A percentile compares a stretch with the other conserved stretches of the same genome.
Evolutionary conservation across 805 yeast genomes (phyloP).

Genomic region (Barnettozyma vustinii): DNA sequence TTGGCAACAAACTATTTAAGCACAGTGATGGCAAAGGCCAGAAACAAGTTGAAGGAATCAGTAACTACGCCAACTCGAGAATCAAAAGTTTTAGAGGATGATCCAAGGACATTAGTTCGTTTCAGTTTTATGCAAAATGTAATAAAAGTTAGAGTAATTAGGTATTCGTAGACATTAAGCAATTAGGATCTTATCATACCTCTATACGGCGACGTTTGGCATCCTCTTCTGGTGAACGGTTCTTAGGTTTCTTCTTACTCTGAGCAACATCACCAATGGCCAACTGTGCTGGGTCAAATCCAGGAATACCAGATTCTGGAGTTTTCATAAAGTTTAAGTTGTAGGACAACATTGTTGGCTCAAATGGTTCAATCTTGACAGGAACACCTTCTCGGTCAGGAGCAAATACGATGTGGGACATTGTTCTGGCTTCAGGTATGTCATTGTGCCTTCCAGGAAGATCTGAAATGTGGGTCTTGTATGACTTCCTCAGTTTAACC

Average conservation of each 20-base stretch:
- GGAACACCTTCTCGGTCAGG: constrained; percentile 32
- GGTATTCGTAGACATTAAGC: too few species aligned
- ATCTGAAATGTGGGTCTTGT: constrained; percentile 86
- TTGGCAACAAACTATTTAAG: constrained; percentile 66
- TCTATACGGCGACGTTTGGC: constrained; percentile 25
- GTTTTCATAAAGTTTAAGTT: constrained; percentile 61
- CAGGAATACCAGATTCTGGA: constrained; percentile 67
- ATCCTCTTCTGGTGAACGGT: constrained; percentile 20
- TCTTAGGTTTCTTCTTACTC: constrained; percentile 37
- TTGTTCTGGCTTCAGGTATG: constrained; percentile 45
- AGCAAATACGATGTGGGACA: constrained; percentile 34
- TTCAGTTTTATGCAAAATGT: not conserved
- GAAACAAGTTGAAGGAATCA: constrained; percentile 16
- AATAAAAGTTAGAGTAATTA: too few species aligned
- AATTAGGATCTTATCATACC: not conserved
- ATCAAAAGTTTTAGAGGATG: constrained; percentile 18
- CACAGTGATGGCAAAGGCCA: constrained; percentile 19
- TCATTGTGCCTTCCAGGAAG: constrained; percentile 69
- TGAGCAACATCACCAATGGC: constrained; percentile 47
- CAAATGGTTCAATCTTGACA: constrained; percentile 44
- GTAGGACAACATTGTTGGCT: constrained; percentile 39
- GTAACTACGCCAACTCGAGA: constrained; percentile 21
- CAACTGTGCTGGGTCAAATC: constrained; percentile 62
- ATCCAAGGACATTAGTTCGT: not conserved
- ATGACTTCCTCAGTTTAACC: constrained; percentile 87